phyloP scores from a whole-genome alignment of 2,329 filamentous ascomycete species.

The Cladosporium halotolerans region DNA sequence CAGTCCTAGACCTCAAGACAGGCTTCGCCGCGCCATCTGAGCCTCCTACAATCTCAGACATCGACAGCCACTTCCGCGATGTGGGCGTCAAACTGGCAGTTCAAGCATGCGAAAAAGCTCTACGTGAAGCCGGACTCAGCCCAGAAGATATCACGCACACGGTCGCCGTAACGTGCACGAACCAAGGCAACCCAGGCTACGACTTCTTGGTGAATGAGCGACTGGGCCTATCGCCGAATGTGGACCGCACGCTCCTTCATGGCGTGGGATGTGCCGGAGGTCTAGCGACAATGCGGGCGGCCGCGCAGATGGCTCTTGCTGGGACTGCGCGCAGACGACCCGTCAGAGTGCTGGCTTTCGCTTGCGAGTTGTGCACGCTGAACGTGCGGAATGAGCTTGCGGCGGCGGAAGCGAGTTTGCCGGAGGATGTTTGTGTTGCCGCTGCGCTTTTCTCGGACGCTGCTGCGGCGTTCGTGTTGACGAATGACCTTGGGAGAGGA shows the following conservation, averaged over 20 bases:
- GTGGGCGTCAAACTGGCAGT: slow-evolving; percentile 28
- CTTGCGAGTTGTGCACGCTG: slow-evolving; percentile 49
- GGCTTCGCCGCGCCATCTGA: neutral
- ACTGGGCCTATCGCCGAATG: slow-evolving; percentile 26
- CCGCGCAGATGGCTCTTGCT: slow-evolving; percentile 60
- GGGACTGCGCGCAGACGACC: slow-evolving; percentile 52
- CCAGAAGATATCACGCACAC: slow-evolving; percentile 32
- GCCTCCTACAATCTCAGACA: slow-evolving; percentile 12
- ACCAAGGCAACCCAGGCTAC: slow-evolving; percentile 34
- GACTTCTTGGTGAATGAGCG: slow-evolving; percentile 33
- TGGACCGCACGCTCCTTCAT: slow-evolving; percentile 31
- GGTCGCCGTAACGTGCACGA: slow-evolving; percentile 35
- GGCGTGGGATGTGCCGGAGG: slow-evolving; percentile 38
- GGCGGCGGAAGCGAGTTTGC: slow-evolving; percentile 44
- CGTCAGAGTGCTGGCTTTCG: slow-evolving; percentile 59
- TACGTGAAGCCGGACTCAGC: slow-evolving; percentile 25
- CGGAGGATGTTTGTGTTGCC: slow-evolving; percentile 58
- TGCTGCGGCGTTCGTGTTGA: slow-evolving; percentile 59
- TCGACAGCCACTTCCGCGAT: slow-evolving; percentile 26
- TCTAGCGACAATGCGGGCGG: slow-evolving; percentile 30
- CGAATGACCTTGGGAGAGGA: slow-evolving; percentile 52
- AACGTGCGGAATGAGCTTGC: slow-evolving; percentile 57
- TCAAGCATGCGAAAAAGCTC: slow-evolving; percentile 29
- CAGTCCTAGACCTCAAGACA: neutral
- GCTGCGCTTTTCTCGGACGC: slow-evolving; percentile 64